Evolutionary conservation across 2,329 filamentous ascomycete species (phyloP), one percentile per base, ranked within the genome.

Genomic region (Arthrinium puccinioides): DNA sequence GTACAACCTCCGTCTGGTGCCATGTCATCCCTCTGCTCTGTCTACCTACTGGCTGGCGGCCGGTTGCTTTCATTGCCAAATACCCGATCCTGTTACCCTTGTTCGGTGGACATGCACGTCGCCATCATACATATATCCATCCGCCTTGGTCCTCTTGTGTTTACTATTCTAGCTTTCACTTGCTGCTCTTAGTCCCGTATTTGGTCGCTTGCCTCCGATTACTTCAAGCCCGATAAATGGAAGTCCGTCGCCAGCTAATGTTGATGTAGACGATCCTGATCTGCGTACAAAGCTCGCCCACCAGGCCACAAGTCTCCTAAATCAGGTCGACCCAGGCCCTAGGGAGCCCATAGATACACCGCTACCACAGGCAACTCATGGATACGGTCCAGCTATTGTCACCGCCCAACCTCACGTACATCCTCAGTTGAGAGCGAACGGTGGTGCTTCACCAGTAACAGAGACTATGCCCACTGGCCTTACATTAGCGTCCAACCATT

Each of bases 381-480:
- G 50, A 41, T 51, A 52, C 46, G 42, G 36, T 37, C 42, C 48
- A 34, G 21, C 43, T 37, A 34, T 44, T 23, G 24, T 55, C 46
- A 44, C 45, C 18, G 37, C 45, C 15, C 53, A 54, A 26, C 41
- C 48, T 23, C 46, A 52, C 36, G 43, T 54, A 32, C 51, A 55
- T 33, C 49, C 51, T 36, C 47, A 53, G 32, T 39, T 56, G 19
- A 51, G 50, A 48, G 43, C 46, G 32, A 39, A 50, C 36, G 36
- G 49, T 41, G 37, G 39, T 30, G 36, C 45, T 34, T 45, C 46
- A 27, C 34, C 44, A 29, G 44, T 41, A 37, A 39, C 51, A 44
- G 51, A 55, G 50, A 58, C 48, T 40, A 58, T 58, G 54, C 53
- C 55, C 41, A 50, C 53, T 47, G 49, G 50, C 39, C 37, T 46